A percentile compares a stretch with the other conserved stretches of the same genome.
Evolutionary conservation across 176 grass and related monocot genomes (phyloP).

Genomic region (Dactylis glomerata): DNA sequence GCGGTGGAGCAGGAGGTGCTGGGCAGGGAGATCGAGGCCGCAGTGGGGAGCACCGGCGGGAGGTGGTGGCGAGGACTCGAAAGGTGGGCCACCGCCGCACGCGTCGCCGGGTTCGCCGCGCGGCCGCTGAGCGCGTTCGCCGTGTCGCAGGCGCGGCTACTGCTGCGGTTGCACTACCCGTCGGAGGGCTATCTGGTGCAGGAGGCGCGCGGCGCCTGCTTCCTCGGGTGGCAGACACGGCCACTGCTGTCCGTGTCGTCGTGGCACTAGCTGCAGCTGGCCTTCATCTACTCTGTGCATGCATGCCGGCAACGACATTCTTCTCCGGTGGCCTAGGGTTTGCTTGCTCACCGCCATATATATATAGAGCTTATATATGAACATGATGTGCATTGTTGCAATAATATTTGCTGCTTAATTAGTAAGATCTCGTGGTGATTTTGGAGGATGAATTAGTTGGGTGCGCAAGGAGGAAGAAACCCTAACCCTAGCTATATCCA

Average conservation of each 20-base stretch:
- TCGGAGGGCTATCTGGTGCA: conserved; percentile 92
- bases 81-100: conserved; percentile 57
- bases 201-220: conserved; percentile 67
- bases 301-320: conserved; percentile 12
- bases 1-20: conserved; percentile 85
- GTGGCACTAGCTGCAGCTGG: conserved; percentile 59
- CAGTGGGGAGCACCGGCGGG: conserved; percentile 32
- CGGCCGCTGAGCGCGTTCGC: conserved; percentile 75
- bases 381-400: conserved; percentile 38
- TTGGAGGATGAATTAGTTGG: conserved; percentile 16
- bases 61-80: conserved; percentile 60
- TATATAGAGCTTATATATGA: conserved; percentile 28
- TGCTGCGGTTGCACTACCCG: conserved; percentile 96
- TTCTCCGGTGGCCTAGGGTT: conserved; percentile 34
- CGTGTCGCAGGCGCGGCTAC: conserved; percentile 77
- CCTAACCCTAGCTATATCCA: conserved; percentile 61
- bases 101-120: conserved; percentile 47
- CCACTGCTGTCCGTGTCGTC: conserved; percentile 93
- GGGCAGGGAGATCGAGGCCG: conserved; percentile 70
- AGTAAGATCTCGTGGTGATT: conserved; percentile 39
- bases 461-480: conserved; percentile 35
- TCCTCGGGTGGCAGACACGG: conserved; percentile 85
- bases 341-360: conserved; percentile 27
- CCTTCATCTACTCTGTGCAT: background rate
- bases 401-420: conserved; percentile 38